Evolutionary conservation across 2,329 filamentous ascomycete genomes (phyloP).

Genomic region (Colletotrichum spaethianum): DNA sequence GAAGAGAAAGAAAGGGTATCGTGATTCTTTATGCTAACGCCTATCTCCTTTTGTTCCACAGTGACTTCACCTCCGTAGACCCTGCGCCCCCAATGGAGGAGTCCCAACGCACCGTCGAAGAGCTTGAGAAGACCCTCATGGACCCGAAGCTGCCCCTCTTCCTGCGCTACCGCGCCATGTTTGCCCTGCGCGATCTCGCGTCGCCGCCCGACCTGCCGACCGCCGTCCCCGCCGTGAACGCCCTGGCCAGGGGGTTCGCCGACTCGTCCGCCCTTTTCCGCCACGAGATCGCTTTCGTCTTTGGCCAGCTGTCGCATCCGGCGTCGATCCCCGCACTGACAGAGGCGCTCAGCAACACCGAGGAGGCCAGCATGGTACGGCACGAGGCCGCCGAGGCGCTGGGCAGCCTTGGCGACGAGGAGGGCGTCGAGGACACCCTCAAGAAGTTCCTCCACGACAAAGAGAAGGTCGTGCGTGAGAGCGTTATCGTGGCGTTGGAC

Average conservation of each 20-base stretch:
- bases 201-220: slow-evolving; percentile 93
- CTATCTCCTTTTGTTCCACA: slow-evolving; percentile 56
- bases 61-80: slow-evolving; percentile 96
- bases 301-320: slow-evolving; percentile 94
- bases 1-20: slow-evolving; percentile 8
- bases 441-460: slow-evolving; percentile 89
- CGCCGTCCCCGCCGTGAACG: slow-evolving; percentile 87
- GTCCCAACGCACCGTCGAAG: slow-evolving; percentile 76
- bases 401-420: slow-evolving; percentile 92
- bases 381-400: slow-evolving; percentile 98
- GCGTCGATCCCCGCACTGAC: slow-evolving; percentile 95
- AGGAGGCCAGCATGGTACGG: slow-evolving; percentile 95
- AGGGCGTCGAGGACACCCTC: slow-evolving; percentile 89
- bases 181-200: slow-evolving; percentile 92
- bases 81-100: slow-evolving; percentile 91
- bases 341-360: slow-evolving; percentile 80
- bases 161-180: slow-evolving; percentile 97
- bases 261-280: slow-evolving; percentile 94
- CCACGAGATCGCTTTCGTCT: slow-evolving; percentile 98
- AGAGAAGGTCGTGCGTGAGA: slow-evolving; percentile 94
- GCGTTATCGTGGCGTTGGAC: slow-evolving; percentile 93
- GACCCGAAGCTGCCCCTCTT: slow-evolving; percentile 87
- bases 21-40: slow-evolving; percentile 32
- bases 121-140: slow-evolving; percentile 83
- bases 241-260: slow-evolving; percentile 86